phyloP scores from a whole-genome alignment of 257 asterid species.

The Voacanga thouarsii region DNA sequence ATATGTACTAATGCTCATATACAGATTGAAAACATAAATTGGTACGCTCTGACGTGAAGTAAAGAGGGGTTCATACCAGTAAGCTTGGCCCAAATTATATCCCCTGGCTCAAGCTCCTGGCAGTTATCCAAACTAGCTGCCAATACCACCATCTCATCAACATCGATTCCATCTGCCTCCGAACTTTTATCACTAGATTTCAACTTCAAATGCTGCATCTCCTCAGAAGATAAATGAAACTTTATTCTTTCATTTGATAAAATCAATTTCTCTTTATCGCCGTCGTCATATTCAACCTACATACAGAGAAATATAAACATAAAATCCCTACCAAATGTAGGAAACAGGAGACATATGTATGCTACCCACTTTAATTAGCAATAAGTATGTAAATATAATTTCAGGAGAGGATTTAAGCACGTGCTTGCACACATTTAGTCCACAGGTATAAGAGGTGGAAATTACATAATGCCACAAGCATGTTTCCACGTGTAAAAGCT shows the following conservation, averaged over 20 bases:
- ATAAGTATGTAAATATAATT: neutral
- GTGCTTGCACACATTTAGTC: neutral
- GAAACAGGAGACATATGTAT: neutral
- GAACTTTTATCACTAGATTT: constrained; percentile 41
- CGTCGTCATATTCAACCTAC: constrained; percentile 87
- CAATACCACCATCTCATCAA: constrained; percentile 78
- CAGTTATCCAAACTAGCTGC: constrained; percentile 81
- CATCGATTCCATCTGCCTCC: constrained; percentile 68
- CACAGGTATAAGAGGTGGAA: neutral
- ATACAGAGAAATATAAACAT: constrained; percentile 23
- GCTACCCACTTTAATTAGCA: neutral
- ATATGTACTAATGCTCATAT: neutral
- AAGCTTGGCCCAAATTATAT: constrained; percentile 96
- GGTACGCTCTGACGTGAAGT: neutral
- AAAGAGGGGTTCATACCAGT: constrained; percentile 51
- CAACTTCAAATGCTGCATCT: constrained; percentile 60
- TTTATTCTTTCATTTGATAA: constrained; percentile 69
- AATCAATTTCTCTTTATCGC: constrained; percentile 67
- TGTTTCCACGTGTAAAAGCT: neutral
- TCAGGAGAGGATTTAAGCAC: neutral
- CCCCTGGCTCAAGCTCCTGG: constrained; percentile 82
- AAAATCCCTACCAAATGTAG: neutral
- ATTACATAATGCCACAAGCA: neutral
- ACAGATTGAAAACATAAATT: constrained; percentile 14
- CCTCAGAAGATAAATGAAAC: constrained; percentile 63